phyloP scores from a whole-genome alignment of 2,329 filamentous ascomycete species.

The Phaeophleospora eucalypticola region DNA sequence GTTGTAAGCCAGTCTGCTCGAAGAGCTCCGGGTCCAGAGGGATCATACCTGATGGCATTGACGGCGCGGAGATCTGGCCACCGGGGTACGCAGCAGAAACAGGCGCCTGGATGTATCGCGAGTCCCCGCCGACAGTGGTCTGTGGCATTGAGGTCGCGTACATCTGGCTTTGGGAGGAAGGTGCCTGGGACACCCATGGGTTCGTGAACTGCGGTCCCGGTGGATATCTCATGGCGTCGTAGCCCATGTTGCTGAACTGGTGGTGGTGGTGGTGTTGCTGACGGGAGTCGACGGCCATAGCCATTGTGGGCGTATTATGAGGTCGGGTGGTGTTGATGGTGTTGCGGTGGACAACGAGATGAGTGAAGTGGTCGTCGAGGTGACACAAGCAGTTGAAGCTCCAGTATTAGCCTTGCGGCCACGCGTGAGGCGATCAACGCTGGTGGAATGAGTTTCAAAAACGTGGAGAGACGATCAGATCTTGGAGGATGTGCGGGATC shows the following conservation, averaged over 20 bases:
- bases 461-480: slow-evolving; percentile 48
- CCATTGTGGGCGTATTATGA: slow-evolving; percentile 57
- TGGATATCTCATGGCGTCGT: slow-evolving; percentile 72
- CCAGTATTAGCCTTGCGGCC: slow-evolving; percentile 10
- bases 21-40: slow-evolving; percentile 55
- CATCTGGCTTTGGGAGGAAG: slow-evolving; percentile 53
- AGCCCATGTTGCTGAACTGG: slow-evolving; percentile 73
- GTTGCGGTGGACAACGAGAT: slow-evolving; percentile 23
- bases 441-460: slow-evolving; percentile 30
- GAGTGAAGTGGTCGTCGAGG: slow-evolving; percentile 19
- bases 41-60: slow-evolving; percentile 67
- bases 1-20: slow-evolving; percentile 62
- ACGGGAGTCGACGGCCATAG: slow-evolving; percentile 89
- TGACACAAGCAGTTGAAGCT: slow-evolving; percentile 7
- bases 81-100: slow-evolving; percentile 56
- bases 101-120: slow-evolving; percentile 30
- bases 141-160: slow-evolving; percentile 64
- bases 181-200: slow-evolving; percentile 69
- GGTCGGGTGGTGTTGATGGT: slow-evolving; percentile 18
- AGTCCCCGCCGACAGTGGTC: slow-evolving; percentile 54
- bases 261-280: slow-evolving; percentile 58
- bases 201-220: slow-evolving; percentile 76
- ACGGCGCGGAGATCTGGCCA: slow-evolving; percentile 62
- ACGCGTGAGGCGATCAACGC: slow-evolving; percentile 25
- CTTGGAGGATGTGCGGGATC: slow-evolving; percentile 46